Evolutionary conservation across 2,329 filamentous ascomycete genomes (phyloP).

Genomic region (Cordyceps fumosorosea): DNA sequence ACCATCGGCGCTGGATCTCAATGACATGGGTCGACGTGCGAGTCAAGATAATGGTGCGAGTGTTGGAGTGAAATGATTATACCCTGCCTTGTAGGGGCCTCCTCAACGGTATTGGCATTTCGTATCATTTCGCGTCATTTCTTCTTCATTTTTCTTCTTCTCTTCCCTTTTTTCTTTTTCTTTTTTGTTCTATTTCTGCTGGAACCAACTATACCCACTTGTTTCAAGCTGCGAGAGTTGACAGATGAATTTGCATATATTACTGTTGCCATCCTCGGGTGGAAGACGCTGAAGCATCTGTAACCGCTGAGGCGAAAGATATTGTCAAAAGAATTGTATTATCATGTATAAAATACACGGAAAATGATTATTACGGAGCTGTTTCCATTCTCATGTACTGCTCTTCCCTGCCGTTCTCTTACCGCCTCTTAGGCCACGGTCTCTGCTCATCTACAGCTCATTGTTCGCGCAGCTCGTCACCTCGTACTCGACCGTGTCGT

Average conservation of each 20-base stretch:
- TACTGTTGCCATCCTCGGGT: too few relatives aligned
- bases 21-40: background rate
- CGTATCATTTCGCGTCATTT: background rate
- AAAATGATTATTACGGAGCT: background rate
- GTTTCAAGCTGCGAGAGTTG: background rate
- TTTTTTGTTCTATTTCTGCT: background rate
- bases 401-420: background rate
- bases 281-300: too few relatives aligned
- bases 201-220: conserved; percentile 9
- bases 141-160: background rate
- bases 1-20: conserved; percentile 18
- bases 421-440: too few relatives aligned
- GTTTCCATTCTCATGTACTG: background rate
- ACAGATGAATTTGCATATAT: background rate
- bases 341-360: background rate
- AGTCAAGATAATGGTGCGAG: conserved; percentile 2
- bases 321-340: background rate
- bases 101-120: background rate
- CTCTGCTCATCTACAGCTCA: conserved; percentile 7
- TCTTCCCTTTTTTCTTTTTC: background rate
- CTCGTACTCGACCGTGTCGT: conserved; percentile 37
- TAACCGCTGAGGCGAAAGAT: background rate
- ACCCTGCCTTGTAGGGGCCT: background rate
- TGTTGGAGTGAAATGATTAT: background rate
- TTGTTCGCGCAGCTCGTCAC: conserved; percentile 19